Percentiles rank a stretch among this genome's conserved stretches.
phyloP scores from a whole-genome alignment of 805 yeast genomes.

The Nakazawaea holstii region DNA sequence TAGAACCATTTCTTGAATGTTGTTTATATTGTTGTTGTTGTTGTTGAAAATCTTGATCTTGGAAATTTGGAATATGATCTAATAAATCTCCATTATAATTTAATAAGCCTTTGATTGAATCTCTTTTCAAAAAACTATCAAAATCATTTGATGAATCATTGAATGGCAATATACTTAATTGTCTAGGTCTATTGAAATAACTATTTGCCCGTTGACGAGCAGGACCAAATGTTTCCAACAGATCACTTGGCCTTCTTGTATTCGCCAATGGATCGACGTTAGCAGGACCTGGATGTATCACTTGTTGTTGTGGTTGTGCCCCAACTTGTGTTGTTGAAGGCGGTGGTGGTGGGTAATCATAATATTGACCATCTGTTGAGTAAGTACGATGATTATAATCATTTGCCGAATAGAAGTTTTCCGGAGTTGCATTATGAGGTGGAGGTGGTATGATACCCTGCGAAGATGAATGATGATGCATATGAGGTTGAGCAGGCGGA shows the following conservation, averaged over 20 bases:
- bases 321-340: not conserved
- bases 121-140: slow-evolving; percentile 30
- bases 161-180: slow-evolving; percentile 26
- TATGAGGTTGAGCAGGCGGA: slow-evolving; percentile 6
- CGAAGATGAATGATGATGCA: not conserved
- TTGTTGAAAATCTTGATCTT: slow-evolving; percentile 15
- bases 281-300: not conserved
- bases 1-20: slow-evolving; percentile 9
- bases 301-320: not conserved
- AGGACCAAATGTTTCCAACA: slow-evolving; percentile 41
- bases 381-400: slow-evolving; percentile 7
- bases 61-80: slow-evolving; percentile 21
- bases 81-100: slow-evolving; percentile 22
- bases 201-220: slow-evolving; percentile 23
- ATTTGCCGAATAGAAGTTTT: not conserved
- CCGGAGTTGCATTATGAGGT: not conserved
- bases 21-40: slow-evolving; percentile 9
- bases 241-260: slow-evolving; percentile 43
- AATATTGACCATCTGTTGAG: slow-evolving; percentile 6
- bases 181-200: slow-evolving; percentile 22
- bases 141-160: slow-evolving; percentile 23
- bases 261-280: slow-evolving; percentile 19
- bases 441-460: not conserved
- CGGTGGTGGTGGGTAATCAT: slow-evolving; percentile 2
- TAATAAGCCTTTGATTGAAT: slow-evolving; percentile 23